Evolutionary conservation across 805 yeast genomes (phyloP).

Genomic region (Zygosaccharomyces gambellarensis): DNA sequence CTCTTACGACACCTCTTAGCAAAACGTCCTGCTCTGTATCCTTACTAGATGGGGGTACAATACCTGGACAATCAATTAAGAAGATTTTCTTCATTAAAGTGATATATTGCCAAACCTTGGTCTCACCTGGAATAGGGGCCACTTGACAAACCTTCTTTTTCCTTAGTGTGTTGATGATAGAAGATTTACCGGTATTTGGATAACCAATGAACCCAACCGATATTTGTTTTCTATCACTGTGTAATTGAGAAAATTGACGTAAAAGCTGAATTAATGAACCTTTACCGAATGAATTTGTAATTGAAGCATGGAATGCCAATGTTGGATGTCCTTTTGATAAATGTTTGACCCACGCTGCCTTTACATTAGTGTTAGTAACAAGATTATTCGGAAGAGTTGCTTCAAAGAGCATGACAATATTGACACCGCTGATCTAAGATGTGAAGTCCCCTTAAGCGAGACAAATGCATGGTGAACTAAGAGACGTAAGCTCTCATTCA

Average conservation of each 20-base stretch:
- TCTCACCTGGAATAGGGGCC: constrained; percentile 98
- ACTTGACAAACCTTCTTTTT: constrained; percentile 94
- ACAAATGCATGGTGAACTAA: constrained; percentile 21
- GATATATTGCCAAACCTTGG: constrained; percentile 98
- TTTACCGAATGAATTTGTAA: constrained; percentile 95
- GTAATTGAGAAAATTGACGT: constrained; percentile 88
- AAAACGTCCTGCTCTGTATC: constrained; percentile 89
- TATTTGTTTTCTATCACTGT: constrained; percentile 89
- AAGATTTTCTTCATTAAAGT: constrained; percentile 94
- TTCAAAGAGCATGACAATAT: neutral
- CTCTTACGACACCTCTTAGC: constrained; percentile 96
- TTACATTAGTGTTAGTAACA: constrained; percentile 21
- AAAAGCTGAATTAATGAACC: constrained; percentile 90
- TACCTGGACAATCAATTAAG: constrained; percentile 97
- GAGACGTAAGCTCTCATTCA: neutral
- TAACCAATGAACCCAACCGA: constrained; percentile 97
- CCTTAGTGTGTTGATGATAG: constrained; percentile 88
- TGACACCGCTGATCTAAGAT: constrained; percentile 26
- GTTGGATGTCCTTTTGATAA: constrained; percentile 90
- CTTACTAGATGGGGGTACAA: constrained; percentile 89
- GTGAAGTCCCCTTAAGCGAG: constrained; percentile 93
- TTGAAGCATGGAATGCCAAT: constrained; percentile 95
- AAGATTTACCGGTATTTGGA: constrained; percentile 97
- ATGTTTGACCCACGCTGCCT: constrained; percentile 99
- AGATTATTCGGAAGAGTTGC: constrained; percentile 10